These are phyloP conservation scores for Epichloe baconii DNA, from an alignment of 2,329 filamentous ascomycete species.

Conservation along the genomic window DNA sequence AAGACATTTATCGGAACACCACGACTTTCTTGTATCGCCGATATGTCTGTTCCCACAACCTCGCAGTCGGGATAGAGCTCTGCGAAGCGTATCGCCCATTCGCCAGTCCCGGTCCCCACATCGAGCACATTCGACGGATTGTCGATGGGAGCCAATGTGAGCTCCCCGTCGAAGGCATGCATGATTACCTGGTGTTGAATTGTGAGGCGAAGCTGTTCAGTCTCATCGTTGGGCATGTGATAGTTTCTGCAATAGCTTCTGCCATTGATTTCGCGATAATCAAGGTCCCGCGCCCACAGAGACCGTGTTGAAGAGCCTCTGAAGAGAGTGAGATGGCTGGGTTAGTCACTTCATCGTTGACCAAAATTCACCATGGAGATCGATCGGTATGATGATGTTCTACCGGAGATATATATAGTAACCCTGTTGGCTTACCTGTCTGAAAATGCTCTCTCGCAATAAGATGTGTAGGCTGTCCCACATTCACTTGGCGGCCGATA, in stretches of 20 bases:
- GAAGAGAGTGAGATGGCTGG: not conserved
- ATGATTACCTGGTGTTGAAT: constrained; percentile 52
- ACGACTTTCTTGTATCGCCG: constrained; percentile 41
- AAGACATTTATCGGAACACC: constrained; percentile 44
- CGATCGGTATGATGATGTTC: too few relatives aligned
- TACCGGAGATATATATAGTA: too few relatives aligned
- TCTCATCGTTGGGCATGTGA: constrained; percentile 53
- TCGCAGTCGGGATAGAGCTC: constrained; percentile 40
- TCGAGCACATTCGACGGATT: constrained; percentile 35
- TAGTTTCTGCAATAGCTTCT: constrained; percentile 50
- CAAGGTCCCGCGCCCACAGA: constrained; percentile 36
- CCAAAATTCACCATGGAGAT: too few relatives aligned
- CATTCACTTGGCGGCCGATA: constrained; percentile 22
- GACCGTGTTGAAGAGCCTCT: constrained; percentile 34
- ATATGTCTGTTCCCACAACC: constrained; percentile 45
- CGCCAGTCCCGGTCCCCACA: constrained; percentile 45
- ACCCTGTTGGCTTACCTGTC: constrained; percentile 26
- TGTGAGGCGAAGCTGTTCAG: constrained; percentile 49
- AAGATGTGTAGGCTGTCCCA: constrained; percentile 21
- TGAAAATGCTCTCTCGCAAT: constrained; percentile 14
- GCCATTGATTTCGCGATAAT: constrained; percentile 46
- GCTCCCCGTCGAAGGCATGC: constrained; percentile 31
- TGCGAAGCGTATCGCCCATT: constrained; percentile 38
- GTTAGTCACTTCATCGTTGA: not conserved
- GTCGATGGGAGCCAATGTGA: constrained; percentile 29